Base-by-base conservation (phyloP, 441 rosid species). In the Aleurites moluccanus region DNA sequence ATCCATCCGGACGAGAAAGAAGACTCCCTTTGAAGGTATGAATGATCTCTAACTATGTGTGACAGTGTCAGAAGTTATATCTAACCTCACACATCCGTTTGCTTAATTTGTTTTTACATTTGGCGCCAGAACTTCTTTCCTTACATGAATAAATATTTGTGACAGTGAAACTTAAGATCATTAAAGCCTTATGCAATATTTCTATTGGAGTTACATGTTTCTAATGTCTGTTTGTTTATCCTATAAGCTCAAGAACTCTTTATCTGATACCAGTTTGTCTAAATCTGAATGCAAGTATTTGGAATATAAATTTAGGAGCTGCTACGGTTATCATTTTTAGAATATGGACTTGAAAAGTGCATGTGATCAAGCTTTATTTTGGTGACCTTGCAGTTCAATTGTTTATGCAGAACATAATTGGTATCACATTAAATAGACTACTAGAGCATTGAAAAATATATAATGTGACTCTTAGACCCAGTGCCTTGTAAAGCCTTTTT, bases 1-100 rank as follows among this genome's bases (percentile, higher is more conserved):
- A 95, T 70, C 99, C 99, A 68, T 93, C 96, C 20, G 99, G 99
- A 75, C 89, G 98, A 77, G 99, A 95, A 86, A 86, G 94, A 82
- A 91, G 76, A 74, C 98, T 95, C 11, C 97, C 99, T 74, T 74
- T 95, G 35, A 95, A 92, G 99, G 98, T 92, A 76, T 10, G 65
- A 5, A 8, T 72, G 23, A 33, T 30, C 25, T 38, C 23, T 44
- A 57, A 30, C 21, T 27, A 23, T 64, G 64, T 20, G 21, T 35
- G 42, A 49, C 6, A 15, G 33, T 20, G 30, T 49, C 3, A 49
- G 61, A 1, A 14, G 45, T 44, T 56, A 28, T 30, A 42, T 59
- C 53, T 71, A 30, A 68, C 42, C 10, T 25, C 64, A 4, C 45
- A 20, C n/a, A 56, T 18, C 10, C 14, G 1, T 7, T 21, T 9